Evolutionary conservation across 2,329 filamentous ascomycete species (phyloP), one percentile per base, ranked within the genome.

Genomic region (Aphanoascus verrucosus): DNA sequence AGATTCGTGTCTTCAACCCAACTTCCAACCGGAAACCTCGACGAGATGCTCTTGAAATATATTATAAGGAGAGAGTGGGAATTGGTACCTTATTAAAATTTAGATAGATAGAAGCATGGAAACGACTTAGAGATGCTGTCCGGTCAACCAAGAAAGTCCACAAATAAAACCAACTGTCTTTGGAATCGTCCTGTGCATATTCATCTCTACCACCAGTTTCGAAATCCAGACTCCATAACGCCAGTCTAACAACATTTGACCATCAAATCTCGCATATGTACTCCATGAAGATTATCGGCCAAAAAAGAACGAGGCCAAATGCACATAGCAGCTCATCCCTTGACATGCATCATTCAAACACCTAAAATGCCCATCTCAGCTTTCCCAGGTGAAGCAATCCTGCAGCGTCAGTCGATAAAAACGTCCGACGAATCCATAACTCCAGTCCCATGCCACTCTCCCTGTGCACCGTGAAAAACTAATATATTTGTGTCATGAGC

Each of bases 321-420:
- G 34, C 9, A 7, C 5, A 20, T 14, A 20, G 19, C 5, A 32
- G 31, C n/a, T 35, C n/a, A n/a, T 19, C 37, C 6, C 37, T 15
- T 14, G 5, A 17, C 37, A 34, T 19, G 14, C 5, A n/a, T 50
- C 2, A 32, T 43, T 23, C 17, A 42, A 50, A 49, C 48, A 43
- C 48, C 48, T 50, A 14, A 50, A 50, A 50, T 50, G 48, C 48
- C 40, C 37, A 17, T 42, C 34, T 45, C 42, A 28, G 9, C 19
- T 45, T 9, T 15, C 38, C 48, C 4, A 50, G 43, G 28, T 14
- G 32, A 17, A 8, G 9, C 9, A 17, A 42, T 9, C 8, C 28
- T 34, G 38, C 12, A 23, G 11, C 31, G 6, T 31, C 35, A n/a
- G 8, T 41, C 23, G 41, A 44, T 17, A 20, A 37, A 37, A 14